Evolutionary conservation across 208 protist species (phyloP).

Genomic region (Leishmania major): DNA sequence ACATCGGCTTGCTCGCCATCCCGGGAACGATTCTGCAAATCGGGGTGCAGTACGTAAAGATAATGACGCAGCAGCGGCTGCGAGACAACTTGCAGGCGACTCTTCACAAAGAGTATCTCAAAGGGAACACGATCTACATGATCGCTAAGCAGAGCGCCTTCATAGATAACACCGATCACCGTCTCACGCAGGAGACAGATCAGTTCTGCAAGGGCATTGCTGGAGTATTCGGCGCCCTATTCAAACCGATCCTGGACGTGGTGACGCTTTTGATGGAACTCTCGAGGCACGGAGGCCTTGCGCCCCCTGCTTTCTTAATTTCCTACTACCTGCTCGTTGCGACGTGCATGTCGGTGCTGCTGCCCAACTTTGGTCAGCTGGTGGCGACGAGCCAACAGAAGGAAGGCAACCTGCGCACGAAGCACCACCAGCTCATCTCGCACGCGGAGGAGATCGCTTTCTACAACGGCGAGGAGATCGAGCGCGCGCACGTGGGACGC

Average conservation of each 20-base stretch:
- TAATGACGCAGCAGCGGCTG: slow-evolving; percentile 68
- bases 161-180: slow-evolving; percentile 83
- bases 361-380: slow-evolving; percentile 79
- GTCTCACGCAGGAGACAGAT: slow-evolving; percentile 74
- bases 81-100: slow-evolving; percentile 61
- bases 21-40: slow-evolving; percentile 67
- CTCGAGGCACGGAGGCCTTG: slow-evolving; percentile 50
- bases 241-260: slow-evolving; percentile 86
- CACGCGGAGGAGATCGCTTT: slow-evolving; percentile 93
- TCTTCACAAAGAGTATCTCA: slow-evolving; percentile 75
- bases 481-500: slow-evolving; percentile 74
- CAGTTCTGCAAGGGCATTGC: slow-evolving; percentile 78
- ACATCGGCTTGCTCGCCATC: slow-evolving; percentile 70
- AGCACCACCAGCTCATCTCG: slow-evolving; percentile 78
- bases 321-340: slow-evolving; percentile 81
- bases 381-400: slow-evolving; percentile 71
- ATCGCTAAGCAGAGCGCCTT: slow-evolving; percentile 46
- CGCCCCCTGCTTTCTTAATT: slow-evolving; percentile 55
- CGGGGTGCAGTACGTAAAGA: slow-evolving; percentile 69
- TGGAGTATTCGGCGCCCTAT: slow-evolving; percentile 64
- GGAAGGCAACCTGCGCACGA: slow-evolving; percentile 79
- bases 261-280: slow-evolving; percentile 72
- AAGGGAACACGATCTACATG: slow-evolving; percentile 55
- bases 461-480: slow-evolving; percentile 85
- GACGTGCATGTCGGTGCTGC: slow-evolving; percentile 47